Evolutionary conservation across 2,329 filamentous ascomycete species (phyloP), one percentile per base, ranked within the genome.

Genomic region (Xylaria sp.): DNA sequence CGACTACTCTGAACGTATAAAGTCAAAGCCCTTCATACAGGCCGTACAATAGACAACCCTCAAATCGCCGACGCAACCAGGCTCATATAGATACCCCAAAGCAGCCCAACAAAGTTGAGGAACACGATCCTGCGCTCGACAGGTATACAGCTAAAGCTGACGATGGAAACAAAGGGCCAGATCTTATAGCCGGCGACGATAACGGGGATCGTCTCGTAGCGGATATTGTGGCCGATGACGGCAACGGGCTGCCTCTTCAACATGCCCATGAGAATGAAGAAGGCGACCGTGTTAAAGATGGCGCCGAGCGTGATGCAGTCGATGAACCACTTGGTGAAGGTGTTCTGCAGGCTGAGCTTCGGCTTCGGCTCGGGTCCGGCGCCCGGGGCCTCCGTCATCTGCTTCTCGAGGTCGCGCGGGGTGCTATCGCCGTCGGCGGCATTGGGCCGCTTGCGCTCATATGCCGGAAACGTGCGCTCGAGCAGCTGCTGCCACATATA

Each of bases 401-500:
- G 75, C 58, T 78, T 77, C 71, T 80, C 78, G 62, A 78, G 49
- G 64, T 78, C 75, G 31, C 65, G 63, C 52, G 25, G 62, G 69
- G 2, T 33, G 62, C 39, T 48, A 69, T n/a, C 12, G 46, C 58
- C 49, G 36, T 51, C 39, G 36, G 25, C 9, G 28, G 28, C 28
- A 28, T 28, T 43, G 20, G 60, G 60, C 23, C 62, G 59, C 62
- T 49, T 55, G 59, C 58, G 71, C 57, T 73, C 76, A 71, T 83
- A 82, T 0, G 85, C 85, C 0, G 87, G 87, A 64, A 88, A 87
- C 10, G 77, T 82, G 25, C 81, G 79, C 77, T 89, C 87, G 36
- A 89, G 82, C 36, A 82, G 82, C 64, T 85, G 82, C 72, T 89
- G 86, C 87, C 88, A 90, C 64, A 86, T 78, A 73, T 86, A 89